Base-by-base conservation (phyloP, 257 asterid genomes). In the Misopates orontium region DNA sequence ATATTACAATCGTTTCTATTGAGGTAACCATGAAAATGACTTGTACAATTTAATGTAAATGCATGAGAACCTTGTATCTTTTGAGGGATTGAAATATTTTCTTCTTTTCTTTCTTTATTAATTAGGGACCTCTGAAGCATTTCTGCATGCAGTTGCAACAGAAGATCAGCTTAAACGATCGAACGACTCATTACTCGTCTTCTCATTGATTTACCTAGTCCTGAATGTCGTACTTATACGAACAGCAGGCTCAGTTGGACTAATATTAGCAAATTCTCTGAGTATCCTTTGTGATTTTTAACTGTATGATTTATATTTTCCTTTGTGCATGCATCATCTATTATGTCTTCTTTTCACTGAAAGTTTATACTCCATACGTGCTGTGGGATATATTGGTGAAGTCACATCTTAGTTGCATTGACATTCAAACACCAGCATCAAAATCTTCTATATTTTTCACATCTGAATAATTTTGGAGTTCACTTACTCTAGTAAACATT, bases 71-170 rank as follows among this genome's bases (percentile, higher is more conserved):
- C n/a, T n/a, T n/a, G n/a, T n/a, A n/a, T 36, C 1, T 5, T 36
- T 4, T 36, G 11, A 36, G 42, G 23, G 11, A 61, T 22, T 61
- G 48, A 61, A 61, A 17, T 40, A 28, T 63, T 51, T 0, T 36
- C 14, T 55, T 45, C 56, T 13, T 9, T 60, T 60, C 61, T 60
- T 42, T 42, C 28, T n/a, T n/a, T n/a, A n/a, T n/a, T 28, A 36
- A 36, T 64, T 87, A 94, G 98, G 98, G 75, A 94, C 96, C 47
- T 88, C 98, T 28, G 99, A 94, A 78, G 96, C 98, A 66, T 94
- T 94, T 84, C 66, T 94, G 82, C 99, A 90, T 62, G 98, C 99
- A 24, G 96, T 94, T 74, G 96, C 99, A 62, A 77, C 88, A 36
- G 90, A 94, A 87, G 71, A 72, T 54, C 82, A 89, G 76, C 91